These are phyloP conservation scores for Trametes cingulata DNA, from an alignment of 768 basidiomycete species.

Conservation along the genomic window DNA sequence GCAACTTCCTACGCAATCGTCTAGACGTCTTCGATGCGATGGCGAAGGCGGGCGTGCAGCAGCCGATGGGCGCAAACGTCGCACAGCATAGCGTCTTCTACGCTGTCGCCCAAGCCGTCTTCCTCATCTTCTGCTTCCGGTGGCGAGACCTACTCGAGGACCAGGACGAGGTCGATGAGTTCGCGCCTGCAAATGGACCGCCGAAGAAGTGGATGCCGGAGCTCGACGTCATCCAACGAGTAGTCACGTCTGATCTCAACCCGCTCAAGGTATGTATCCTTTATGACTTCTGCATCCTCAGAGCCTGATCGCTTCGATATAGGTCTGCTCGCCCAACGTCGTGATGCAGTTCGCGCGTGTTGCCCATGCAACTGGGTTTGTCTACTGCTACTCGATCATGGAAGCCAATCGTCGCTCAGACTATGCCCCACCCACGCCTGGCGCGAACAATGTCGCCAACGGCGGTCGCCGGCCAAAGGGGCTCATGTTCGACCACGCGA, in stretches of 20 bases:
- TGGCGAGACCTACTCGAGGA: conserved; percentile 84
- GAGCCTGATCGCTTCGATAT: background rate
- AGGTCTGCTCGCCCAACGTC: conserved; percentile 91
- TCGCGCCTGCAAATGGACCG: conserved; percentile 20
- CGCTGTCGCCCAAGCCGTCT: conserved; percentile 87
- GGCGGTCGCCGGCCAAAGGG: conserved; percentile 19
- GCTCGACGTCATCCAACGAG: conserved; percentile 74
- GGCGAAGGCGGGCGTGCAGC: conserved; percentile 38
- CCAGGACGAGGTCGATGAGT: conserved; percentile 53
- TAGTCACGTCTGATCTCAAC: conserved; percentile 80
- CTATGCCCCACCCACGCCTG: conserved; percentile 32
- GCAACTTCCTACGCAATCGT: conserved; percentile 77
- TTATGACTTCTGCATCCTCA: background rate
- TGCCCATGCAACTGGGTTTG: conserved; percentile 85
- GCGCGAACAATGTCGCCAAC: background rate
- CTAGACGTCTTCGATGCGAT: conserved; percentile 68
- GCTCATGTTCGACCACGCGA: conserved; percentile 34
- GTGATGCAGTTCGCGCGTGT: conserved; percentile 93
- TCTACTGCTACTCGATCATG: conserved; percentile 93
- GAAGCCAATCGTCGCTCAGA: conserved; percentile 82
- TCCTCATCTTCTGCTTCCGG: conserved; percentile 96
- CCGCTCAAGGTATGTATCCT: conserved; percentile 72
- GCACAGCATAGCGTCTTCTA: conserved; percentile 79
- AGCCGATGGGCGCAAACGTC: conserved; percentile 29
- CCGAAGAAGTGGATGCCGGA: conserved; percentile 83